Conservation (phyloP, 306 rosid genomes). For the Pterocarpus macrocarpus region DNA sequence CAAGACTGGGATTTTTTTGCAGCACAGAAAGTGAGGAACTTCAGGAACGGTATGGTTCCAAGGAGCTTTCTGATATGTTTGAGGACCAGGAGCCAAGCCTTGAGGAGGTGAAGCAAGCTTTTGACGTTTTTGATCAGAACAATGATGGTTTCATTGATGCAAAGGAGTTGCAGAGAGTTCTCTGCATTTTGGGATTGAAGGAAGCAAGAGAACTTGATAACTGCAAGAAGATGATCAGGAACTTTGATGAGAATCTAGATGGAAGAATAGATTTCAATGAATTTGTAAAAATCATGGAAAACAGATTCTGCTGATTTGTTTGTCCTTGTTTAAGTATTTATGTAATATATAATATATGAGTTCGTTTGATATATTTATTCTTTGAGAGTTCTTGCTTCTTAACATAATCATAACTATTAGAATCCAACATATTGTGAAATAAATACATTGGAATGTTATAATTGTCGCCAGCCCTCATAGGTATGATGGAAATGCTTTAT, state of each 20-base stretch:
- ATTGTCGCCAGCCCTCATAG: not conserved
- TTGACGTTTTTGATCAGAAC: conserved; percentile 85
- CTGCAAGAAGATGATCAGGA: conserved; percentile 77
- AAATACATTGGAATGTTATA: not conserved
- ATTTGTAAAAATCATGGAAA: conserved; percentile 81
- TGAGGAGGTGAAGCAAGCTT: conserved; percentile 86
- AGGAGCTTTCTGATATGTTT: conserved; percentile 66
- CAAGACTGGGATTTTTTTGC: conserved; percentile 61
- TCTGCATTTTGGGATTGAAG: conserved; percentile 65
- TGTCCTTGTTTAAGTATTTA: conserved; percentile 6
- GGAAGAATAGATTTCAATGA: conserved; percentile 80
- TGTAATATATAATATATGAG: conserved; percentile 13
- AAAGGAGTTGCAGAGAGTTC: conserved; percentile 72
- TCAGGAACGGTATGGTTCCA: conserved; percentile 45
- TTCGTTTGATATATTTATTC: conserved; percentile 5
- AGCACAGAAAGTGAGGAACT: conserved; percentile 63
- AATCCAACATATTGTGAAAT: conserved; percentile 3
- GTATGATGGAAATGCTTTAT: not conserved
- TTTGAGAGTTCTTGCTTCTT: conserved; percentile 10
- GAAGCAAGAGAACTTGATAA: conserved; percentile 57
- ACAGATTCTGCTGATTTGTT: conserved; percentile 59
- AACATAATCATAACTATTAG: conserved; percentile 12
- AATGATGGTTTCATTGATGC: conserved; percentile 84
- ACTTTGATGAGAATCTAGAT: conserved; percentile 68
- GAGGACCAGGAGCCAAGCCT: conserved; percentile 87